Percentiles rank a stretch among this genome's conserved stretches.
phyloP scores from a whole-genome alignment of 2,329 filamentous ascomycete genomes.

The Ophiostoma ips region DNA sequence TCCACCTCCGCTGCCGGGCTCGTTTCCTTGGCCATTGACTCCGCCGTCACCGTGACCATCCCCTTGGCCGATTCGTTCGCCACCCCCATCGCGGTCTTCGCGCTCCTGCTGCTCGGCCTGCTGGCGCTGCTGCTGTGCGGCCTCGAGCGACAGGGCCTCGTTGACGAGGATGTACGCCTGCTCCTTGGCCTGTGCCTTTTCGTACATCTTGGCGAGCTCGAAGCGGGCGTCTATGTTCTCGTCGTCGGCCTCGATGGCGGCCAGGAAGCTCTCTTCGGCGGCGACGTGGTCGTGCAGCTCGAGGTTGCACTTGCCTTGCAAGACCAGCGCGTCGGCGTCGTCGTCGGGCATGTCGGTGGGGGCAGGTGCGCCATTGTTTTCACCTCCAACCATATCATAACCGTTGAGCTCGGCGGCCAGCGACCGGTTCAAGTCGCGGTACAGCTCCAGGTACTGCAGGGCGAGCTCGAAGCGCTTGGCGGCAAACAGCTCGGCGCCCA shows the following conservation, averaged over 20 bases:
- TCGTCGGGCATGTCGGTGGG: constrained; percentile 9
- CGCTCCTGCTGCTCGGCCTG: constrained; percentile 5
- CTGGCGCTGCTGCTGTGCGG: constrained; percentile 25
- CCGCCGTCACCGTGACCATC: not conserved
- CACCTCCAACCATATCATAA: not conserved
- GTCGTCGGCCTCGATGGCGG: constrained; percentile 57
- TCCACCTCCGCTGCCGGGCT: constrained; percentile 16
- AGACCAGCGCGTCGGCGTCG: constrained; percentile 37
- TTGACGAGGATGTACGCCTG: constrained; percentile 65
- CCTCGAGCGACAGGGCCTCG: constrained; percentile 55
- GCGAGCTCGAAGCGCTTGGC: constrained; percentile 26
- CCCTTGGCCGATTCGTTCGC: not conserved
- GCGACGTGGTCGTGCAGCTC: constrained; percentile 47
- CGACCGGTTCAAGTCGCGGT: constrained; percentile 33
- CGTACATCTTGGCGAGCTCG: constrained; percentile 73
- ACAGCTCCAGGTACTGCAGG: constrained; percentile 41
- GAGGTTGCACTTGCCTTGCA: constrained; percentile 55
- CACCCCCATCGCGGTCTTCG: not conserved
- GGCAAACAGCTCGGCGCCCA: constrained; percentile 34
- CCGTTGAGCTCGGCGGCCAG: constrained; percentile 1
- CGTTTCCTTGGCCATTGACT: constrained; percentile 4
- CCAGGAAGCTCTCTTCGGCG: constrained; percentile 65
- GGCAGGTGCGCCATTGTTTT: too few species aligned
- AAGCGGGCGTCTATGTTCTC: constrained; percentile 63
- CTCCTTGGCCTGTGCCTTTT: constrained; percentile 56